Evolutionary conservation across 2,329 filamentous ascomycete species (phyloP), one percentile per base, ranked within the genome.

Genomic region (Calonectria naviculata): DNA sequence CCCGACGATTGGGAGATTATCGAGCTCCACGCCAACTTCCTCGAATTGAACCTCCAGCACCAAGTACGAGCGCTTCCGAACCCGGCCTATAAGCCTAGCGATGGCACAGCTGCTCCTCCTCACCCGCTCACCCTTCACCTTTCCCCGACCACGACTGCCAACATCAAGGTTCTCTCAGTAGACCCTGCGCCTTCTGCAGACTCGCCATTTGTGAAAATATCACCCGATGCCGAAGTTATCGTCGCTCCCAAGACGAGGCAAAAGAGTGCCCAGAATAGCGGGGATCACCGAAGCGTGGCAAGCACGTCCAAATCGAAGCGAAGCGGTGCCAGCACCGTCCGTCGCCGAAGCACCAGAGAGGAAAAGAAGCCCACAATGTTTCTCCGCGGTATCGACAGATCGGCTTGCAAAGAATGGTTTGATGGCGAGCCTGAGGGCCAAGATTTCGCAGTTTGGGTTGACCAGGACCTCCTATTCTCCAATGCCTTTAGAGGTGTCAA

Each of bases 1-100:
- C 92, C 96, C 1, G 95, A 97, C 70, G 97, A 99, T 81, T 99
- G 97, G 97, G 97, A 99, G 84, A 97, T 98, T 78, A 98, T 99
- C 78, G 97, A 99, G 83, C 87, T 99, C 2, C 97, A 99, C 85
- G 97, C 97, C 6, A 97, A 93, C 19, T 99, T 98, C 80, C 87
- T 99, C 62, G 97, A 99, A 81, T 88, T 98, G 74, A 98, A 99
- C 82, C 91, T 99, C 64, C 87, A 98, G 36, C 94, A 93, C 52
- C 97, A 99, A 85, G 95, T 99, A 77, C 93, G 97, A 78, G 96
- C 96, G 21, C 87, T 99, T 26, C 96, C 96, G 28, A 98, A 98
- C 82, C 96, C 96, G 21, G 86, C 89, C 28, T 94, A 91, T 80
- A 87, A 84, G 49, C 85, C 88, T 28, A 81, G 85, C 5, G 86